Conservation (phyloP, 225 moss, liverwort and hornwort species). For the Rhytidiadelphus loreus region DNA sequence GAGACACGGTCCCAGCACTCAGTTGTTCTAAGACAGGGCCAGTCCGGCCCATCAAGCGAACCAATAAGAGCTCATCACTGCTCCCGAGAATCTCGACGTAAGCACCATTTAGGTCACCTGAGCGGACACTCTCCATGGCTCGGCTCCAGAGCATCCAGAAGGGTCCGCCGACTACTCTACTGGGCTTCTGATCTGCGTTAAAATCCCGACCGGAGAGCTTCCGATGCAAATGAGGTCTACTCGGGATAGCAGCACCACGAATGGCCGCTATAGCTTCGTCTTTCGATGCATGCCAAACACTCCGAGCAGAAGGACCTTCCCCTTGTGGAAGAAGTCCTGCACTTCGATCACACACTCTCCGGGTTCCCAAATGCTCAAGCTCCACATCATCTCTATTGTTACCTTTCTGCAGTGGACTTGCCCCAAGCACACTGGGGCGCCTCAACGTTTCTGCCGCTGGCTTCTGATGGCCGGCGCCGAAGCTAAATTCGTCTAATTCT, state of each 20-base stretch:
- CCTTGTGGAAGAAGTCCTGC: slow-evolving; percentile 48
- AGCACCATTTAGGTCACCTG: slow-evolving; percentile 72
- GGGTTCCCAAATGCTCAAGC: slow-evolving; percentile 48
- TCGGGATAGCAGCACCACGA: slow-evolving; percentile 68
- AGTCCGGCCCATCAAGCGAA: slow-evolving; percentile 93
- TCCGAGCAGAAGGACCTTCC: slow-evolving; percentile 77
- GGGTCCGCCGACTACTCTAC: slow-evolving; percentile 53
- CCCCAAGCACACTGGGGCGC: slow-evolving; percentile 10
- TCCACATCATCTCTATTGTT: slow-evolving; percentile 32
- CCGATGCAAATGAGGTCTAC: slow-evolving; percentile 29
- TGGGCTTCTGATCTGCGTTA: slow-evolving; percentile 20
- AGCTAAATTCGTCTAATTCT: slow-evolving; percentile 30
- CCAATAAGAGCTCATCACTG: slow-evolving; percentile 78
- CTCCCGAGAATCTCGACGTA: slow-evolving; percentile 82
- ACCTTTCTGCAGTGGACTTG: slow-evolving; percentile 24
- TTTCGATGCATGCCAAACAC: slow-evolving; percentile 93
- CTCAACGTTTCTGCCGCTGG: slow-evolving; percentile 26
- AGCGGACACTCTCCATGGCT: slow-evolving; percentile 83
- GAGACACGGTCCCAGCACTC: slow-evolving; percentile 59
- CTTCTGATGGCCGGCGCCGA: slow-evolving; percentile 24
- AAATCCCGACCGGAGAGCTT: slow-evolving; percentile 39
- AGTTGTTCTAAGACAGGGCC: slow-evolving; percentile 85
- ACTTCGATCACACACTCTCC: slow-evolving; percentile 70
- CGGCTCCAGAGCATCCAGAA: slow-evolving; percentile 99
- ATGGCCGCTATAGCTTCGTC: slow-evolving; percentile 96